A percentile compares a stretch with the other conserved stretches of the same genome.
These are phyloP conservation scores for Endoconidiophora polonica DNA, from an alignment of 2,329 filamentous ascomycete genomes.

Conservation along the genomic window DNA sequence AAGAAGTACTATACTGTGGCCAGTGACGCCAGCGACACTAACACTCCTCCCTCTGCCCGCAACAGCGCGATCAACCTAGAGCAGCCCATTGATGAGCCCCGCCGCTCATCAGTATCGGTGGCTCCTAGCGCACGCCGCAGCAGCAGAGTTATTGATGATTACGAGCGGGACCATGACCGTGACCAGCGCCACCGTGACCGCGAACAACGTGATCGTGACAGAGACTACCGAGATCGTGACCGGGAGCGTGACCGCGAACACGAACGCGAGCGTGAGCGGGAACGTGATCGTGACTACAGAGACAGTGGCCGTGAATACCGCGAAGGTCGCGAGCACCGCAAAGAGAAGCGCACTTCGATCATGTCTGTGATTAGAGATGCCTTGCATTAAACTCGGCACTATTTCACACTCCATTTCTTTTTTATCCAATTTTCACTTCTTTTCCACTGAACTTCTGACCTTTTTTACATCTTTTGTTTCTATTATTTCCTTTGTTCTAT, in stretches of 20 bases:
- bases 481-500: slow-evolving; percentile 7
- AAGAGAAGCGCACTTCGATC: slow-evolving; percentile 34
- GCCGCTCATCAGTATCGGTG: not conserved
- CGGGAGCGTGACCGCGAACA: slow-evolving; percentile 27
- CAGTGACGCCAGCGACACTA: not conserved
- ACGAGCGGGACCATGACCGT: slow-evolving; percentile 1
- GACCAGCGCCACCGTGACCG: slow-evolving; percentile 22
- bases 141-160: slow-evolving; percentile 1
- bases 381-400: slow-evolving; percentile 35
- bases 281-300: slow-evolving; percentile 22
- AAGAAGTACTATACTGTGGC: slow-evolving; percentile 16
- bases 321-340: slow-evolving; percentile 15
- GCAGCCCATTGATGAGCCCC: not conserved
- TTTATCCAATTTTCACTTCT: not conserved
- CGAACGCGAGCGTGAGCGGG: slow-evolving; percentile 28
- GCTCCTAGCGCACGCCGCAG: slow-evolving; percentile 20
- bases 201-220: slow-evolving; percentile 23
- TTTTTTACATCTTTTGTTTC: not conserved
- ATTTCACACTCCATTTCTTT: slow-evolving; percentile 1
- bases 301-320: slow-evolving; percentile 20
- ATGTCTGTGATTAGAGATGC: slow-evolving; percentile 41
- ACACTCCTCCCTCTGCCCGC: slow-evolving; percentile 10
- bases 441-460: not conserved
- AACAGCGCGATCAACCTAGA: not conserved
- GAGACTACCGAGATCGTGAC: slow-evolving; percentile 21